A percentile compares a stretch with the other conserved stretches of the same genome.
phyloP scores from a whole-genome alignment of 257 asterid species.

The Anisodus acutangulus region DNA sequence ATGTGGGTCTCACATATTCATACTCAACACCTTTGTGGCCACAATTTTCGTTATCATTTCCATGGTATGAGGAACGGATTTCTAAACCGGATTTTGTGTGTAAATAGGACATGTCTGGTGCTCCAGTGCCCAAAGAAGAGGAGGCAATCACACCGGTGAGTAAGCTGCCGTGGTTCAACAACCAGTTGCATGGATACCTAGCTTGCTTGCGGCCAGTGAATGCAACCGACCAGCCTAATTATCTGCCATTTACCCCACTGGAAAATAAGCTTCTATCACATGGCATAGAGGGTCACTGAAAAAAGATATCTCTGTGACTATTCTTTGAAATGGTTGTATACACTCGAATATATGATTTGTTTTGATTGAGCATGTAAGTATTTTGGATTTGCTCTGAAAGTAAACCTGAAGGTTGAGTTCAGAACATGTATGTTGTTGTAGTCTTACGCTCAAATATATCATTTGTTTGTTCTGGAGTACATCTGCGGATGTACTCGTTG shows the following conservation, averaged over 20 bases:
- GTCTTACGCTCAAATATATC: not conserved
- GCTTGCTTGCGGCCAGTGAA: constrained; percentile 64
- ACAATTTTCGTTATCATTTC: not conserved
- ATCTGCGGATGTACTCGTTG: not conserved
- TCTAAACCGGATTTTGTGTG: not conserved
- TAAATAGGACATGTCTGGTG: constrained; percentile 69
- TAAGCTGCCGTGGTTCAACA: constrained; percentile 75
- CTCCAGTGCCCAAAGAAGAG: constrained; percentile 68
- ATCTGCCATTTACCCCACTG: constrained; percentile 55
- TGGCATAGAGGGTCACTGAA: constrained; percentile 45
- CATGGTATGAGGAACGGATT: not conserved
- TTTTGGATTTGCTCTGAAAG: not conserved
- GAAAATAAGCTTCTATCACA: constrained; percentile 53
- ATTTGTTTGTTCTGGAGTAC: not conserved
- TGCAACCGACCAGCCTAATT: constrained; percentile 37
- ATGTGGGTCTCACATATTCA: not conserved
- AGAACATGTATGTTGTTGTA: not conserved
- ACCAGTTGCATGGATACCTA: constrained; percentile 51
- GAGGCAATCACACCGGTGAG: constrained; percentile 50
- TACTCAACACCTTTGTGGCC: not conserved
- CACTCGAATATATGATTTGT: not conserved
- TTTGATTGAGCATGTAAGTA: not conserved
- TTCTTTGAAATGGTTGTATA: constrained; percentile 1
- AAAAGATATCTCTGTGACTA: constrained; percentile 37
- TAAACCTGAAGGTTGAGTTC: not conserved